Conservation (phyloP, 2,329 filamentous ascomycete species). For the Fusarium devonianum region DNA sequence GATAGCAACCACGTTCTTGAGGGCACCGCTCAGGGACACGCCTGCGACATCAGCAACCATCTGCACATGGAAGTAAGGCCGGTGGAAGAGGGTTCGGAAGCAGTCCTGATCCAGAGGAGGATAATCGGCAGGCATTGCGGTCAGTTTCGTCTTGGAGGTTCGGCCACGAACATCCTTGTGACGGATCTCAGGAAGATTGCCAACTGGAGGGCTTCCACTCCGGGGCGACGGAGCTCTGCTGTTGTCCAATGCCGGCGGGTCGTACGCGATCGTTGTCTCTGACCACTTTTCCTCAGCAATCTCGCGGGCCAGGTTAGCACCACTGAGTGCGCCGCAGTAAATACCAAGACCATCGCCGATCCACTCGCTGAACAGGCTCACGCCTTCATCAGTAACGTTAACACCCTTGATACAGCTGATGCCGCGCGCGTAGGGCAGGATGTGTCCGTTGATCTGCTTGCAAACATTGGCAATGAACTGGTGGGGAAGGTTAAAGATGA, state of each 20-base stretch:
- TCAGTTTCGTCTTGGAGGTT: conserved; percentile 72
- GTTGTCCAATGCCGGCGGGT: conserved; percentile 83
- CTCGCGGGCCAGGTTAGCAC: conserved; percentile 95
- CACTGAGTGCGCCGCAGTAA: conserved; percentile 94
- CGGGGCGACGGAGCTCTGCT: conserved; percentile 72
- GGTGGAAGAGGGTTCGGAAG: conserved; percentile 87
- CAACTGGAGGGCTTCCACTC: conserved; percentile 57
- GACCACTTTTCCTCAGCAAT: conserved; percentile 96
- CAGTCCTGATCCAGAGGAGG: conserved; percentile 85
- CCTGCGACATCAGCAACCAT: conserved; percentile 96
- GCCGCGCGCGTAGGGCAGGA: conserved; percentile 88
- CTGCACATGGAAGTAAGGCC: conserved; percentile 96
- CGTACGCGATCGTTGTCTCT: conserved; percentile 96
- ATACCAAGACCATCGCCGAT: conserved; percentile 92
- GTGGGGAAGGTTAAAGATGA: conserved; percentile 96
- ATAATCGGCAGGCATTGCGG: conserved; percentile 80
- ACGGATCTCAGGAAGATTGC: conserved; percentile 63
- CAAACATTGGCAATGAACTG: conserved; percentile 93
- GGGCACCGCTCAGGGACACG: conserved; percentile 89
- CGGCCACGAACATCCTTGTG: conserved; percentile 75
- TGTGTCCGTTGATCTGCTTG: conserved; percentile 83
- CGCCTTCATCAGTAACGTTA: conserved; percentile 84
- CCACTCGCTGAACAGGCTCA: conserved; percentile 91
- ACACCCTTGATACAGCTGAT: conserved; percentile 99
- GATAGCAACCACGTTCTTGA: conserved; percentile 97